Evolutionary conservation across 1,284 basidiomycete species (phyloP), one percentile per base, ranked within the genome.

Genomic region (Pseudozyma thailandica): DNA sequence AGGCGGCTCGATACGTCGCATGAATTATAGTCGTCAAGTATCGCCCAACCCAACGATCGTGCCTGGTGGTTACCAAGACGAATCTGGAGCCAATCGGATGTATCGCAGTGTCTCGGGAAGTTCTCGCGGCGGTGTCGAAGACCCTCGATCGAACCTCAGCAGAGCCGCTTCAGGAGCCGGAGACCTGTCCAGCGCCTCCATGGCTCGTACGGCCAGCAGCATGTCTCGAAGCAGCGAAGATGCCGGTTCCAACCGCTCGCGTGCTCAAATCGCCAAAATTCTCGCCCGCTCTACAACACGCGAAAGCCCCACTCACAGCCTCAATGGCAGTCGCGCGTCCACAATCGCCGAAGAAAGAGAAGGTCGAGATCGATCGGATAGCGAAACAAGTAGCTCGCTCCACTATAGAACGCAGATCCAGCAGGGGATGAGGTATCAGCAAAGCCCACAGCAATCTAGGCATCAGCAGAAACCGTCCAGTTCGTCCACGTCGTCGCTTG

Each of bases 181-280:
- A 8, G 61, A 53, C 4, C 18, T 42, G 4, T 50, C 43, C 3
- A 30, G 44, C 9, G 16, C 30, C 1, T 41, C 52, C 4, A 56
- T 60, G 51, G 56, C 48, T 3, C 38, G 63, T 10, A 50, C 56
- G 16, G 52, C 49, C 2, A 66, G 56, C 39, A 66, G 52, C 9
- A 21, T 51, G 2, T 59, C 56, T 23, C 48, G 49, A 37, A 52
- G 58, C 9, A 52, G 57, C 33, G 64, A 57, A 45, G 68, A 64
- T 5, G 43, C 48, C 0, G 45, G 50, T 15, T 52, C 56, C 2
- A 56, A 49, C 16, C 50, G 64, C 4, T 68, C 70, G 4, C 55
- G 62, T 9, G 69, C 71, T 15, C 72, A 77, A 33, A 75, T 78
- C 20, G 76, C 76, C 15, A 73, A 78, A 62, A 78, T 78, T 31